Conservation (phyloP, 225 moss, liverwort and hornwort species). For the Polytrichum formosum region DNA sequence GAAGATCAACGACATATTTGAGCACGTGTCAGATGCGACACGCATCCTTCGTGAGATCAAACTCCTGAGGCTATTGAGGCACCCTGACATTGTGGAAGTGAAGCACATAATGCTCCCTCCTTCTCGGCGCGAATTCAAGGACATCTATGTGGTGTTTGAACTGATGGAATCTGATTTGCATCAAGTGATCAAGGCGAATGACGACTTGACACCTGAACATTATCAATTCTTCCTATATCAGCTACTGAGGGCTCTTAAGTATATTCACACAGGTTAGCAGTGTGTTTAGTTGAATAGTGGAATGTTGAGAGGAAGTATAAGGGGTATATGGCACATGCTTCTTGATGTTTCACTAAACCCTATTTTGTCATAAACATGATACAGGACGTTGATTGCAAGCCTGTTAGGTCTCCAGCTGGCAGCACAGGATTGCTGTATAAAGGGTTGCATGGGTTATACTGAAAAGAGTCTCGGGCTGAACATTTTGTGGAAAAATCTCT, state of each 20-base stretch:
- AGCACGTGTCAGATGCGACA: constrained; percentile 98
- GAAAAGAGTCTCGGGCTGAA: no score
- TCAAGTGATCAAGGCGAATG: constrained; percentile 99
- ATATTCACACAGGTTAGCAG: constrained; percentile 89
- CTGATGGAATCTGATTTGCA: constrained; percentile 99
- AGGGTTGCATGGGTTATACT: no score
- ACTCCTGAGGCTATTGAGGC: constrained; percentile 87
- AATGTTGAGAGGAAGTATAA: no score
- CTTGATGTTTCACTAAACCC: no score
- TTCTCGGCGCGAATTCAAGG: constrained; percentile 96
- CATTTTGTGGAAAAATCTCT: no score
- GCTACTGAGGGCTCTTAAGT: constrained; percentile 94
- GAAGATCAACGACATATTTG: constrained; percentile 99
- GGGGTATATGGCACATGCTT: no score
- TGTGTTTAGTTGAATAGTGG: not conserved
- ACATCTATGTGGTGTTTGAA: constrained; percentile 99
- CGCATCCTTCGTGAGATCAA: constrained; percentile 98
- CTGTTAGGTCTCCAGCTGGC: no score
- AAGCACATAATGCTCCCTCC: constrained; percentile 99
- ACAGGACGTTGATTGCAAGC: no score
- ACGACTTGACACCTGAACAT: constrained; percentile 98
- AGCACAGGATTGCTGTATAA: no score
- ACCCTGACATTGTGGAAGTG: constrained; percentile 99
- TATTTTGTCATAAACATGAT: no score
- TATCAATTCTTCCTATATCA: constrained; percentile 99